phyloP scores from a whole-genome alignment of 352 stramenopile species.

The Pythium insidiosum region DNA sequence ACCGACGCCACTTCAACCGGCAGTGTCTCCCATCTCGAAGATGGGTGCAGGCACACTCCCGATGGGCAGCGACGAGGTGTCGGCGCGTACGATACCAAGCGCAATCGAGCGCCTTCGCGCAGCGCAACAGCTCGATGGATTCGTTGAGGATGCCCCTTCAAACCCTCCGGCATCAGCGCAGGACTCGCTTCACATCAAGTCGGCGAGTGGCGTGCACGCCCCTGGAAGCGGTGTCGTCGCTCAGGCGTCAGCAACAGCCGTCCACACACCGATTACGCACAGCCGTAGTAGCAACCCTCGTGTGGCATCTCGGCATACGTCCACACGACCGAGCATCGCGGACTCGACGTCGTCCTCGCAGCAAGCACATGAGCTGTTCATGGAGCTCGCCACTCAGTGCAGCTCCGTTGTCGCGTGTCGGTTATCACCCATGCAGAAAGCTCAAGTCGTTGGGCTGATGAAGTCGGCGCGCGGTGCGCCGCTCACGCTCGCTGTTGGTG shows the following conservation, averaged over 20 bases:
- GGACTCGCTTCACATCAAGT: conserved; percentile 47
- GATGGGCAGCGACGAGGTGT: not conserved
- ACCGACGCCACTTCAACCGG: too few species aligned
- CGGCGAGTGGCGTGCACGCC: conserved; percentile 21
- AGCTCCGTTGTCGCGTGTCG: conserved; percentile 82
- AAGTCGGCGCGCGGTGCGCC: conserved; percentile 59
- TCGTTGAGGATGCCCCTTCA: conserved; percentile 18
- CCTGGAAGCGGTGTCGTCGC: too few species aligned
- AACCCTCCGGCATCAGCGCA: conserved; percentile 8
- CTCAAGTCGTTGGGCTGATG: conserved; percentile 92
- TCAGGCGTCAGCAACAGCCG: too few species aligned
- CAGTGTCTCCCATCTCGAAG: conserved; percentile 3
- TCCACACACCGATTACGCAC: not conserved
- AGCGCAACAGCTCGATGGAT: conserved; percentile 16
- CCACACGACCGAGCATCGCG: conserved; percentile 26
- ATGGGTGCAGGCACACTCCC: not conserved
- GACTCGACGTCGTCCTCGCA: conserved; percentile 13
- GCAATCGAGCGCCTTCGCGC: conserved; percentile 5
- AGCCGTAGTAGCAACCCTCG: conserved; percentile 1
- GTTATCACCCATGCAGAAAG: conserved; percentile 89
- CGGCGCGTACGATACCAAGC: not conserved
- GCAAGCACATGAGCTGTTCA: conserved; percentile 52
- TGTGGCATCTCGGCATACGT: conserved; percentile 25
- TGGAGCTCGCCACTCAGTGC: conserved; percentile 84
- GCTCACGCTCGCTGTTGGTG: conserved; percentile 94